Evolutionary conservation across 2,329 filamentous ascomycete species (phyloP).

Genomic region (Sporothrix brasiliensis): DNA sequence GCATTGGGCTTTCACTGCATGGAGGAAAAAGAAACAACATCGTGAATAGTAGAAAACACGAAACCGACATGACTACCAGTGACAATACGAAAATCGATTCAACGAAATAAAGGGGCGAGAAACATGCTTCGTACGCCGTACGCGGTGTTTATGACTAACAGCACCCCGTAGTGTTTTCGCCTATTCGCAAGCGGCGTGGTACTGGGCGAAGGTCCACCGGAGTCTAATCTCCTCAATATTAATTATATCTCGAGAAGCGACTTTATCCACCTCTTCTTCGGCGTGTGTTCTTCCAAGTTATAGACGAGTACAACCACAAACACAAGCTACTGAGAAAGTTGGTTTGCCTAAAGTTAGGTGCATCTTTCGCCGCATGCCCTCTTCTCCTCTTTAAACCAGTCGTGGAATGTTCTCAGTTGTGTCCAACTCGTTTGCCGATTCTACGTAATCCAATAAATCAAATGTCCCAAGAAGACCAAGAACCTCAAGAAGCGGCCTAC

Average conservation of each 20-base stretch:
- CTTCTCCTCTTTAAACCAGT: not conserved
- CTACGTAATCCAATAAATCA: not conserved
- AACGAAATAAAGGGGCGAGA: slow-evolving; percentile 8
- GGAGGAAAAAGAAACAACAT: not conserved
- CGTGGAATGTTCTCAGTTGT: not conserved
- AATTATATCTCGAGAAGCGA: not conserved
- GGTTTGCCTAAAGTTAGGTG: not conserved
- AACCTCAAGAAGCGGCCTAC: not conserved
- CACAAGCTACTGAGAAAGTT: not conserved
- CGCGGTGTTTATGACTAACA: slow-evolving; percentile 1
- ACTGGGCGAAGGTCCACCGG: not conserved
- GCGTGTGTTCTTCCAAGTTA: not conserved
- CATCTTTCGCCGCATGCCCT: not conserved
- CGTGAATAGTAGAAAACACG: not conserved
- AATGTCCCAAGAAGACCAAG: no score
- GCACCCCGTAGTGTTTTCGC: not conserved
- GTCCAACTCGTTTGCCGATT: slow-evolving; percentile 8
- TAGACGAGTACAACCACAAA: not conserved
- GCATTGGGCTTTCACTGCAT: not conserved
- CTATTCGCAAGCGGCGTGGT: not conserved
- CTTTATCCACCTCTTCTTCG: not conserved
- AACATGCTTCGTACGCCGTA: not conserved
- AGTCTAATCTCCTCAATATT: slow-evolving; percentile 1
- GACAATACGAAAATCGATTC: not conserved
- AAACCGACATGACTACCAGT: slow-evolving; percentile 2